A percentile compares a stretch with the other conserved stretches of the same genome.
Conservation (phyloP, 257 asterid species). For the Solanum raphanifolium region DNA sequence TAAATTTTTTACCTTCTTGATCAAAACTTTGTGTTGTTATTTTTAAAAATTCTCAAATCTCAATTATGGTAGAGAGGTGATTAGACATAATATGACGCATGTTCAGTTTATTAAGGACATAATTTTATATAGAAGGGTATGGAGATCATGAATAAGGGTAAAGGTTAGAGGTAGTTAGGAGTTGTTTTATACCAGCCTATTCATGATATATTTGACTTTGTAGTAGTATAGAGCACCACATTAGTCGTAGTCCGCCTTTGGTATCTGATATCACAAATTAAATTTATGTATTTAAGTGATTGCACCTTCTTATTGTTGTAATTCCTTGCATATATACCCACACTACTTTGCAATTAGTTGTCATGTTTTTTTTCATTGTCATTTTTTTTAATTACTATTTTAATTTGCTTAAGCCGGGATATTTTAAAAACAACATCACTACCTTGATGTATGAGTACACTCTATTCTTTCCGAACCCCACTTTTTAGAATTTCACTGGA, state of each 20-base stretch:
- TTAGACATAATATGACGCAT: background rate
- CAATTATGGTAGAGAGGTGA: background rate
- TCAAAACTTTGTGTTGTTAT: background rate
- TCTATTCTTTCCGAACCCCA: fast-evolving
- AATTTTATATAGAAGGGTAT: too few species aligned
- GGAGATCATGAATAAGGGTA: background rate
- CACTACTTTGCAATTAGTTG: too few species aligned
- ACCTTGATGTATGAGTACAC: fast-evolving
- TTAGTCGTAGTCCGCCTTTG: background rate
- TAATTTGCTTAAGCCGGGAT: fast-evolving
- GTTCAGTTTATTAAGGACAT: too few species aligned
- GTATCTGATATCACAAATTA: too few species aligned
- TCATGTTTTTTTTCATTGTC: fast-evolving
- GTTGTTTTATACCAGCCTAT: background rate
- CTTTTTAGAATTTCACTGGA: fast-evolving
- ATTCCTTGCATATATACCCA: too few species aligned
- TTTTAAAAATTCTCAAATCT: background rate
- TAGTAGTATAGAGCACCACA: too few species aligned
- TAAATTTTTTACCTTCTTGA: background rate
- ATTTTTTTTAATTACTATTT: too few species aligned
- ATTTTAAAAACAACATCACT: background rate
- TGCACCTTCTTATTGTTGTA: too few species aligned
- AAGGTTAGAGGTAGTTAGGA: background rate
- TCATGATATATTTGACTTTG: too few species aligned
- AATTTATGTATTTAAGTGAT: too few species aligned